Evolutionary conservation across 257 asterid species (phyloP).

Genomic region (Linderniella brevidens): DNA sequence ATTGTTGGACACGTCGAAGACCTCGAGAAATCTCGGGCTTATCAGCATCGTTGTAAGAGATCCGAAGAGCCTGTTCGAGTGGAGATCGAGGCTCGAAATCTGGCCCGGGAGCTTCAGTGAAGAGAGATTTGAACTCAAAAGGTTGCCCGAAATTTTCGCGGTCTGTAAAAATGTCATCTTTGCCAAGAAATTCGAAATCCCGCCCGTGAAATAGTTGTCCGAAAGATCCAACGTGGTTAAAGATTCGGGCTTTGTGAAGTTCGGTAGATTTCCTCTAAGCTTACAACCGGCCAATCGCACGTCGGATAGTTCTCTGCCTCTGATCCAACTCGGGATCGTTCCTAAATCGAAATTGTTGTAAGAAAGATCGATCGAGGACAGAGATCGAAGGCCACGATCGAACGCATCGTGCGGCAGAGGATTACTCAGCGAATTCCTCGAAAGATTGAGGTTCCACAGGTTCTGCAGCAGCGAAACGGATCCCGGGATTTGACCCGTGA

Average conservation of each 20-base stretch:
- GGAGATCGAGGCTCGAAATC: slow-evolving; percentile 46
- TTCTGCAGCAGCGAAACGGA: slow-evolving; percentile 36
- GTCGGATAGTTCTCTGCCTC: slow-evolving; percentile 42
- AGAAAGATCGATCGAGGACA: slow-evolving; percentile 66
- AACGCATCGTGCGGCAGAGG: slow-evolving; percentile 57
- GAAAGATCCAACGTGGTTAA: slow-evolving; percentile 64
- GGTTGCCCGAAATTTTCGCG: slow-evolving; percentile 51
- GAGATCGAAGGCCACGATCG: slow-evolving; percentile 36
- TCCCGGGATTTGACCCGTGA: slow-evolving; percentile 62
- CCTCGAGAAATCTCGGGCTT: slow-evolving; percentile 42
- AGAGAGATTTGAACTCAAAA: slow-evolving; percentile 38
- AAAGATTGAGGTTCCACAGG: slow-evolving; percentile 70
- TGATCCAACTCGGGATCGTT: slow-evolving; percentile 61
- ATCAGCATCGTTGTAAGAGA: slow-evolving; percentile 34
- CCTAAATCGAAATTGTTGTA: slow-evolving; percentile 47
- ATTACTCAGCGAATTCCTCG: slow-evolving; percentile 38
- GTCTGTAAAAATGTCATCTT: slow-evolving; percentile 37
- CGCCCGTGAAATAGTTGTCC: slow-evolving; percentile 46
- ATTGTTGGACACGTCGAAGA: slow-evolving; percentile 47
- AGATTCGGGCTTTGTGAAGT: slow-evolving; percentile 50
- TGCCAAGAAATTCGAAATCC: slow-evolving; percentile 37
- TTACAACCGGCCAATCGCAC: slow-evolving; percentile 66
- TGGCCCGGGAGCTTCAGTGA: slow-evolving; percentile 44
- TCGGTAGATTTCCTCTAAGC: slow-evolving; percentile 56
- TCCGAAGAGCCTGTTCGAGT: slow-evolving; percentile 53